Conservation (phyloP, 495 filamentous ascomycete species). For the Sabuloglossum arenarium region DNA sequence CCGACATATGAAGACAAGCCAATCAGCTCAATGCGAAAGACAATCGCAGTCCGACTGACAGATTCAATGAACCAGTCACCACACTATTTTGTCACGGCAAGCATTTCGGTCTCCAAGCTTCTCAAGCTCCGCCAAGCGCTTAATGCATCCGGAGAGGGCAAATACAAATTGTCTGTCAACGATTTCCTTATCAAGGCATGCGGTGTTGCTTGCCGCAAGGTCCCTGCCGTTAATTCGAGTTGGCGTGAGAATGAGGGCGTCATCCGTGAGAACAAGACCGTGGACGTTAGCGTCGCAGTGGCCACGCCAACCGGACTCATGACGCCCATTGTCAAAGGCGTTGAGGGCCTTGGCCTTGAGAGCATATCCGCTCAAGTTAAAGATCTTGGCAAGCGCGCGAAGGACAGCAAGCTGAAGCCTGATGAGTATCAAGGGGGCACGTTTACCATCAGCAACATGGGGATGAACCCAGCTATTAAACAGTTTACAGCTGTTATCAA, state of each 20-base stretch:
- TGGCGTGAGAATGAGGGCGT: constrained; percentile 69
- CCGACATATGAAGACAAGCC: constrained; percentile 69
- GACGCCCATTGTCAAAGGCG: constrained; percentile 88
- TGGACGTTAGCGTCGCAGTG: constrained; percentile 86
- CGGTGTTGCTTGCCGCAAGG: constrained; percentile 70
- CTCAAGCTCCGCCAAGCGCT: constrained; percentile 88
- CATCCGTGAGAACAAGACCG: constrained; percentile 79
- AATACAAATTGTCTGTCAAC: constrained; percentile 97
- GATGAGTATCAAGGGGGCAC: constrained; percentile 98
- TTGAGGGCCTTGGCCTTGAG: constrained; percentile 62
- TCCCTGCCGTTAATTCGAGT: constrained; percentile 85
- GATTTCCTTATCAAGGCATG: constrained; percentile 98
- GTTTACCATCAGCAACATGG: constrained; percentile 99
- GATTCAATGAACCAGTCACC: constrained; percentile 84
- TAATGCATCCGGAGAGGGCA: constrained; percentile 69
- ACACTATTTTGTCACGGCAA: constrained; percentile 87
- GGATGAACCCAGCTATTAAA: constrained; percentile 93
- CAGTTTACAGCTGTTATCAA: constrained; percentile 99
- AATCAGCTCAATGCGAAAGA: constrained; percentile 88
- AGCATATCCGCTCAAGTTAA: constrained; percentile 77
- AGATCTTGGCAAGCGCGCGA: constrained; percentile 86
- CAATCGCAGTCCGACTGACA: constrained; percentile 77
- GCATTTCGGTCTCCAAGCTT: constrained; percentile 80
- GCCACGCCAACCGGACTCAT: constrained; percentile 87
- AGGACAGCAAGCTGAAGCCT: constrained; percentile 96